Conservation (phyloP, 2,329 filamentous ascomycete species). For the Calonectria pauciramosa region DNA sequence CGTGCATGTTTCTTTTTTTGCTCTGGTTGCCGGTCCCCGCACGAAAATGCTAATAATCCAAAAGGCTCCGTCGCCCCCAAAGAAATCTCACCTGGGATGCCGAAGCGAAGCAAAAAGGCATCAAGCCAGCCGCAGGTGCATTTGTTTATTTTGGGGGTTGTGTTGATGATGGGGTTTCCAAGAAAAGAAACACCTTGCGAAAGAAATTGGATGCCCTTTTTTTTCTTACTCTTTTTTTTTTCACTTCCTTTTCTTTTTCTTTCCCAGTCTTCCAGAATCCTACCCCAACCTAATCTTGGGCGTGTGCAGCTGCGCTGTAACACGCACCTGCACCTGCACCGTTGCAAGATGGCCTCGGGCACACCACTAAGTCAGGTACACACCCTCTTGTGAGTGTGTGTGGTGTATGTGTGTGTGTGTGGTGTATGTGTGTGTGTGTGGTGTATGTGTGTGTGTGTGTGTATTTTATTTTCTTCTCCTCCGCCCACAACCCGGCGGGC, state of each 20-base stretch:
- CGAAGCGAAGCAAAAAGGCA: background rate
- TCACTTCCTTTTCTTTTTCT: no score
- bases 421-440: no score
- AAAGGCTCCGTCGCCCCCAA: constrained; percentile 1
- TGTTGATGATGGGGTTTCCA: background rate
- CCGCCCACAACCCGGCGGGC: background rate
- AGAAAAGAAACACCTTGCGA: background rate
- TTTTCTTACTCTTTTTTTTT: background rate
- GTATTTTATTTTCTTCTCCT: no score
- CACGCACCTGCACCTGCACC: background rate
- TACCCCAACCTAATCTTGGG: constrained; percentile 7
- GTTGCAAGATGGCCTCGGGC: background rate
- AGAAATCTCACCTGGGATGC: background rate
- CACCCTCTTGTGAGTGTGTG: no score
- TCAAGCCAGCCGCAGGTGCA: background rate
- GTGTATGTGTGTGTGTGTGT: no score
- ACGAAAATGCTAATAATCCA: background rate
- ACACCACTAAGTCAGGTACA: background rate
- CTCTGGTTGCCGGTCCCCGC: background rate
- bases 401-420: no score
- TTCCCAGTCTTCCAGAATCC: constrained; percentile 5
- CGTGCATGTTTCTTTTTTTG: background rate
- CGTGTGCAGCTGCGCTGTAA: background rate
- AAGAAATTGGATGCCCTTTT: background rate
- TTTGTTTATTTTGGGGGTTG: background rate